Conservation (phyloP, 2,329 filamentous ascomycete genomes). For the Colletotrichum musicola region DNA sequence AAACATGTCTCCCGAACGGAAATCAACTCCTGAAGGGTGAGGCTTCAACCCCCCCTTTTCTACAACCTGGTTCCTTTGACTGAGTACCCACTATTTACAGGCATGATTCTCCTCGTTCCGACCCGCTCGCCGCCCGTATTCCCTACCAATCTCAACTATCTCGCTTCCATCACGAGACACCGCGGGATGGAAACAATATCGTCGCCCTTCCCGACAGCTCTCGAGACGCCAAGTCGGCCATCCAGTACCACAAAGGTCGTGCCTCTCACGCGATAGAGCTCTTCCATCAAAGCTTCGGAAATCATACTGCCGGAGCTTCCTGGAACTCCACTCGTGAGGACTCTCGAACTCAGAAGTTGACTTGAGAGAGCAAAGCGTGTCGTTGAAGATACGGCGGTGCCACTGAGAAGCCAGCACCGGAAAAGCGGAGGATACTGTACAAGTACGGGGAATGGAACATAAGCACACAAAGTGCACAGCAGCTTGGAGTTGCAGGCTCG, state of each 20-base stretch:
- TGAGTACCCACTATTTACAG: background rate
- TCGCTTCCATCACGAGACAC: slow-evolving; percentile 9
- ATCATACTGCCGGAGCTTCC: background rate
- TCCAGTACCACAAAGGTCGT: slow-evolving; percentile 20
- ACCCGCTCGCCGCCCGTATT: slow-evolving; percentile 3
- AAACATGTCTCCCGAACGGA: background rate
- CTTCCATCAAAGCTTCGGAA: slow-evolving; percentile 22
- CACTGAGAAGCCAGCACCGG: too few relatives aligned
- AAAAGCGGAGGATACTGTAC: background rate
- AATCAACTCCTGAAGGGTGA: slow-evolving; percentile 1
- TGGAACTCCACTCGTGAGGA: background rate
- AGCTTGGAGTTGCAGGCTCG: too few relatives aligned
- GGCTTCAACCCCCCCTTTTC: too few relatives aligned
- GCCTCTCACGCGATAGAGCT: slow-evolving; percentile 6
- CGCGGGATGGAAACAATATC: slow-evolving; percentile 18
- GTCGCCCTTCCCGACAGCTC: background rate
- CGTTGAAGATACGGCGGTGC: too few relatives aligned
- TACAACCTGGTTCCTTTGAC: background rate
- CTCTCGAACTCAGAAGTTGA: background rate
- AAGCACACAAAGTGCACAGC: too few relatives aligned
- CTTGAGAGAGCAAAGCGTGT: background rate
- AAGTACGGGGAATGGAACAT: background rate
- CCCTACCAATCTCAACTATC: slow-evolving; percentile 18
- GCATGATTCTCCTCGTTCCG: background rate
- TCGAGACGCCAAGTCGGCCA: slow-evolving; percentile 9